Base-by-base conservation (phyloP, 306 rosid genomes). In the Glycine latifolia region DNA sequence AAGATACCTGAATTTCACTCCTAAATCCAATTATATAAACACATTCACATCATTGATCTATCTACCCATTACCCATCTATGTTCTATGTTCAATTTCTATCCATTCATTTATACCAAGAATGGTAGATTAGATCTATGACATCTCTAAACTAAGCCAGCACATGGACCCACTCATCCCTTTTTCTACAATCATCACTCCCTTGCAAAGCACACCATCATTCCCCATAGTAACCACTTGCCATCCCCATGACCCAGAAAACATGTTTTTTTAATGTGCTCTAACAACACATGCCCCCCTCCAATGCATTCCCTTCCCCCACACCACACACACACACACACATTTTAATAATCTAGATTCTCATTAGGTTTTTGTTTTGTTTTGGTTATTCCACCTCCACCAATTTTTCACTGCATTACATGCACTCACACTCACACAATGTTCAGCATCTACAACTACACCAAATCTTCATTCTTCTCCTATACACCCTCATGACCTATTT, bases 241-340 rank as follows among this genome's bases (percentile, higher is more conserved):
- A 60, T 2, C 4, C 31, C 31, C 41, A 37, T 37, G 3, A 44
- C 16, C 20, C 56, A 59, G 1, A 66, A 39, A 52, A 20, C 44
- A 84, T 73, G 85, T 53, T 2, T 54, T 78, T 79, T 71, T 62
- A 69, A 79, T 49, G 78, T 58, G 79, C 75, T 37, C 78, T 65
- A 75, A 66, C 82, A 35, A 15, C 54, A 13, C 67, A 26, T 31
- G 35, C 63, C 35, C 15, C 8, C 6, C 14, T 61, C 58, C 14
- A 8, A 44, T 79, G 67, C 59, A 0, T 74, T 60, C 0, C 41
- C 55, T 77, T 54, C 63, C 43, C 76, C n/a, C 81, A 35, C 82
- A 26, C 60, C 65, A 53, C 65, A 73, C 35, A 2, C 52, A 2
- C 37, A 39, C 37, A 3, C 39, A 35, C 39, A 35, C 7, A 13